Percentiles rank a stretch among this genome's conserved stretches.
Evolutionary conservation across 805 yeast genomes (phyloP).

Genomic region (Cyberlindnera americana): DNA sequence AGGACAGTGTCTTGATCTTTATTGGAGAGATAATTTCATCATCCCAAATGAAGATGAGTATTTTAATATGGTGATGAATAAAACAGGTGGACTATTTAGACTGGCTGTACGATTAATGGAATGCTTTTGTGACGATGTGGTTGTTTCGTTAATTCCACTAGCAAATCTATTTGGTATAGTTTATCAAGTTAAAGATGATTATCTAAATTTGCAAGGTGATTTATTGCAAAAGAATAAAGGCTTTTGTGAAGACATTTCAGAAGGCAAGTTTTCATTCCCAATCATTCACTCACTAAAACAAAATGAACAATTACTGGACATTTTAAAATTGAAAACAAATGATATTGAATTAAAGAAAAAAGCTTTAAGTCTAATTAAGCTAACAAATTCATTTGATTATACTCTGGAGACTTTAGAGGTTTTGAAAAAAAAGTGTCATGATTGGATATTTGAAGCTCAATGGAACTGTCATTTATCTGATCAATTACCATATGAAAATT

Average conservation of each 20-base stretch:
- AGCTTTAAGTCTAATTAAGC: constrained; percentile 43
- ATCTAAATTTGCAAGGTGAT: constrained; percentile 58
- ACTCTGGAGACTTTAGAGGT: constrained; percentile 13
- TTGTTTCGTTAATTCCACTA: constrained; percentile 46
- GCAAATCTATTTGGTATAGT: constrained; percentile 77
- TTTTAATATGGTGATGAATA: constrained; percentile 76
- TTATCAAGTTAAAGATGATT: constrained; percentile 86
- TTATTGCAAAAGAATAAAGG: constrained; percentile 63
- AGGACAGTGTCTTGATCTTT: constrained; percentile 87
- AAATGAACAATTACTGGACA: constrained; percentile 42
- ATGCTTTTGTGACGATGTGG: constrained; percentile 17
- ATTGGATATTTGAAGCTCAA: constrained; percentile 10
- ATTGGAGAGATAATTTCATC: constrained; percentile 70
- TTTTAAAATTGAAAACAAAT: constrained; percentile 49
- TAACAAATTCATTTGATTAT: constrained; percentile 22
- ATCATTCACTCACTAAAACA: constrained; percentile 59
- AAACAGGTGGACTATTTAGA: constrained; percentile 86
- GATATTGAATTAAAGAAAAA: constrained; percentile 47
- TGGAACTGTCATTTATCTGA: neutral
- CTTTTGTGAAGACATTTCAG: constrained; percentile 79
- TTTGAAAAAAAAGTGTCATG: constrained; percentile 13
- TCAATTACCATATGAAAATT: neutral
- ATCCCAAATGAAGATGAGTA: constrained; percentile 66
- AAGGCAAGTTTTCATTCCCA: constrained; percentile 87
- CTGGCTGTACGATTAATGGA: constrained; percentile 67